A percentile compares a stretch with the other conserved stretches of the same genome.
phyloP scores from a whole-genome alignment of 1,284 basidiomycete genomes.

The Bjerkandera adusta region DNA sequence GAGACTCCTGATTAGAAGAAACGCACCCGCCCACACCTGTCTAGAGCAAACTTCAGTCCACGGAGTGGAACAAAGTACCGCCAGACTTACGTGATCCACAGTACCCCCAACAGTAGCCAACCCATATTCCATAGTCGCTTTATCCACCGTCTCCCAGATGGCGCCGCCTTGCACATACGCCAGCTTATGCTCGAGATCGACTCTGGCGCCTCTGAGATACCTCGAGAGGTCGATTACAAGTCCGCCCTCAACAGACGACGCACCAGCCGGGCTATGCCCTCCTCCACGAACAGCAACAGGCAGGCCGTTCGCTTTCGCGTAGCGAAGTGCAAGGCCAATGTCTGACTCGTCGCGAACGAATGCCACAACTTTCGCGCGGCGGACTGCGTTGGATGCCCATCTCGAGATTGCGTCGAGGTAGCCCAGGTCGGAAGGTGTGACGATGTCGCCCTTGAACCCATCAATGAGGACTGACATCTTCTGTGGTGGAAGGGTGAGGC shows the following conservation, averaged over 20 bases:
- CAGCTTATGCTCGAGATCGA: slow-evolving; percentile 25
- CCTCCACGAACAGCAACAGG: slow-evolving; percentile 32
- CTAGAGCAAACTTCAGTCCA: background rate
- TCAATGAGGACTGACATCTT: no score
- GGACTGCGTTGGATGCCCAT: slow-evolving; percentile 22
- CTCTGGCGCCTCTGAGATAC: slow-evolving; percentile 25
- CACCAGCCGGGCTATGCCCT: slow-evolving; percentile 32
- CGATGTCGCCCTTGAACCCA: slow-evolving; percentile 22
- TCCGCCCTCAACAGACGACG: slow-evolving; percentile 31
- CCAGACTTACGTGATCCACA: slow-evolving; percentile 20
- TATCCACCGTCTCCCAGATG: slow-evolving; percentile 31
- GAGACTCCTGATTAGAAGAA: no score
- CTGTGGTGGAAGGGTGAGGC: no score
- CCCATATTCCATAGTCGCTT: slow-evolving; percentile 24
- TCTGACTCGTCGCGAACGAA: slow-evolving; percentile 27
- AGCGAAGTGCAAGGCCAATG: slow-evolving; percentile 28
- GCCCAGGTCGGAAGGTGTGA: slow-evolving; percentile 15
- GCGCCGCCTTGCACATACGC: slow-evolving; percentile 32
- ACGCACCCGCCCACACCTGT: slow-evolving; percentile 1
- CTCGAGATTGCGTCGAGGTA: slow-evolving; percentile 24
- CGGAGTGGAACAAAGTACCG: background rate
- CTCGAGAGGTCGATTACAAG: slow-evolving; percentile 34
- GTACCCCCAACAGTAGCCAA: slow-evolving; percentile 27
- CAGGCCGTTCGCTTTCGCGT: slow-evolving; percentile 21
- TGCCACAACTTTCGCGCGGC: slow-evolving; percentile 28